Evolutionary conservation across 73 alveolate species (phyloP).

Genomic region (Paramecium bursaria): DNA sequence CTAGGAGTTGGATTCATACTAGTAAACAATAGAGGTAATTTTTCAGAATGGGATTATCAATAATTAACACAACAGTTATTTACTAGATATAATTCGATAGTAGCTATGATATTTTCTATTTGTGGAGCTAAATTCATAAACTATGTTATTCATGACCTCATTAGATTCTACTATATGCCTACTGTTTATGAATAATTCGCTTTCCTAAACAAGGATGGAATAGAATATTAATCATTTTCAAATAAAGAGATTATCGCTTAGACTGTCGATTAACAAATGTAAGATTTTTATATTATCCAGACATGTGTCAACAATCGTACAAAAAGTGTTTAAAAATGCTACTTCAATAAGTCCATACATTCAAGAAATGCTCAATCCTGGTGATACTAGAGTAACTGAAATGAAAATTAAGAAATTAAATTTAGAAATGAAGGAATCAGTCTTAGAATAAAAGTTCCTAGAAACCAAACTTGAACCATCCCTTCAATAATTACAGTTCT

Average conservation of each 20-base stretch:
- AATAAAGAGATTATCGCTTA: conserved; percentile 12
- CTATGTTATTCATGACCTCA: conserved; percentile 27
- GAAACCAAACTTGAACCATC: conserved; percentile 5
- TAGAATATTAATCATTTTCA: background rate
- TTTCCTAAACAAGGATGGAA: conserved; percentile 7
- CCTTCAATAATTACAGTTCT: background rate
- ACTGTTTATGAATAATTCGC: conserved; percentile 52
- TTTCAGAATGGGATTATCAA: conserved; percentile 25
- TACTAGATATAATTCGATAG: conserved; percentile 41
- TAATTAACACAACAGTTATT: conserved; percentile 36
- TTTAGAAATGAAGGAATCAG: conserved; percentile 56
- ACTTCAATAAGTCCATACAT: conserved; percentile 13
- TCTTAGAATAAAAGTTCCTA: conserved; percentile 41
- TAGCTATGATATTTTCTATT: conserved; percentile 25
- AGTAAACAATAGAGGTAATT: conserved; percentile 22
- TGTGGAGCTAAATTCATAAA: conserved; percentile 19
- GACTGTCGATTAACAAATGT: conserved; percentile 25
- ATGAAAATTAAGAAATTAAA: conserved; percentile 49
- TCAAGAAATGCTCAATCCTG: conserved; percentile 63
- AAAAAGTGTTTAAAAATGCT: background rate
- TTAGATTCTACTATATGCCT: conserved; percentile 7
- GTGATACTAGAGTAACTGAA: conserved; percentile 67
- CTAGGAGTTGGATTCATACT: conserved; percentile 24
- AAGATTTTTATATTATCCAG: background rate
- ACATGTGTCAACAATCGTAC: conserved; percentile 30